Evolutionary conservation across 1,284 basidiomycete genomes (phyloP), one percentile per base, ranked within the genome.

Genomic region (Pseudomicrostroma phylloplanum): DNA sequence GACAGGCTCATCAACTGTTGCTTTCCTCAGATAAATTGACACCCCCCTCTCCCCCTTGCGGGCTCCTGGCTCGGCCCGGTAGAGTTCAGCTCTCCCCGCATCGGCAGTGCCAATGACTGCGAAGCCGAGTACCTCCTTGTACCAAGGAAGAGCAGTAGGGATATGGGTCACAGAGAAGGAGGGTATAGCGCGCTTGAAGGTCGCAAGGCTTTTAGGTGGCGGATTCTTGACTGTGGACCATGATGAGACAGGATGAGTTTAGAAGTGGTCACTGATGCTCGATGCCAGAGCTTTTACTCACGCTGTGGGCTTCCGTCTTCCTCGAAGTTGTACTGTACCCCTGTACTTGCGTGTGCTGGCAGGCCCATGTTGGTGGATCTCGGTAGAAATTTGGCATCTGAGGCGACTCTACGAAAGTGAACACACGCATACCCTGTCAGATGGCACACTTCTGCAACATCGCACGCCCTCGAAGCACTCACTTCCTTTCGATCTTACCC

Each of bases 121-220:
- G 26, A 61, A 61, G 12, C 59, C 59, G 17, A 61, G 59, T 2
- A 61, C 43, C n/a, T 61, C 59, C 39, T 61, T 58, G 39, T 61
- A 63, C 51, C 51, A 54, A 23, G 51, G 51, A 23, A 54, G 51
- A 15, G 51, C 51, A 13, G 51, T 19, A 15, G 51, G 51, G 6
- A 54, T 25, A 25, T 54, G 51, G 23, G 51, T 15, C 21, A 54
- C 51, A 54, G 26, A 54, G 17, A 54, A 54, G 21, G 21, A 54
- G 6, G 51, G 51, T 2, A 54, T 54, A 6, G 51, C n/a, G 21
- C 51, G 51, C 51, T 54, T 54, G 51, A 54, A 54, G 8, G 51
- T 54, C 23, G 21, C 51, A 25, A 26, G 25, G 21, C 6, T 21
- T 21, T 26, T 2, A 25, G 51, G 46, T 11, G 51, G 51, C n/a